Evolutionary conservation across 495 filamentous ascomycete species (phyloP), one percentile per base, ranked within the genome.

Genomic region (Aspergillus ellipticus): DNA sequence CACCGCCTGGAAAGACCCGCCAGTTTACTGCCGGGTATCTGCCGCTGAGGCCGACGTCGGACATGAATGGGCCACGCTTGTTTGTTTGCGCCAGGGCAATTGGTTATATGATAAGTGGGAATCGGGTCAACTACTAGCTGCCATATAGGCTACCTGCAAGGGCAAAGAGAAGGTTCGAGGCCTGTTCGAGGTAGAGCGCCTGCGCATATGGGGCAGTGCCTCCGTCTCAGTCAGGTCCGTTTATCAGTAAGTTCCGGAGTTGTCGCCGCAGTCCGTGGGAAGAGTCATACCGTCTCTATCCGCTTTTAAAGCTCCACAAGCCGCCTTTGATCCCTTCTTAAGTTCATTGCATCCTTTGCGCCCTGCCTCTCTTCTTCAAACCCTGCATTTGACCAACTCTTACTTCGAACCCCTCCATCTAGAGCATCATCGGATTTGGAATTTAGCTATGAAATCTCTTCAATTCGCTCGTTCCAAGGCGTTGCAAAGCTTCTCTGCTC

Each of bases 401-500:
- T 21, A 19, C 35, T 11, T 47, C 47, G 15, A 5, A 42, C 2
- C 17, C 43, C 31, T 50, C 10, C 8, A 24, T 45, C 21, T 53
- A 9, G n/a, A 43, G 37, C 13, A 6, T 19, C 28, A n/a, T 22
- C 16, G 13, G 29, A 13, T 2, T 19, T 4, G 7, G 5, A 11
- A 28, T 24, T 3, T 51, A 65, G 56, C 47, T 58, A 78, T 78
- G 75, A 74, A 68, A 45, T 67, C 68, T 7, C 54, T 75, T 54
- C 75, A 75, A 68, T 67, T 77, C 49, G 64, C 70, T 52, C 70
- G 74, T 64, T 69, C 58, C 43, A 64, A 60, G 66, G 73, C 69
- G 33, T 45, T 73, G 16, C 59, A 59, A 47, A 57, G 61, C 35
- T 59, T 66, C 24, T 53, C 60, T 48, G 60, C 55, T 48, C 61